Percentiles rank a stretch among this genome's conserved stretches.
phyloP scores from a whole-genome alignment of 805 yeast genomes.

The Metschnikowia baotianmanensis region DNA sequence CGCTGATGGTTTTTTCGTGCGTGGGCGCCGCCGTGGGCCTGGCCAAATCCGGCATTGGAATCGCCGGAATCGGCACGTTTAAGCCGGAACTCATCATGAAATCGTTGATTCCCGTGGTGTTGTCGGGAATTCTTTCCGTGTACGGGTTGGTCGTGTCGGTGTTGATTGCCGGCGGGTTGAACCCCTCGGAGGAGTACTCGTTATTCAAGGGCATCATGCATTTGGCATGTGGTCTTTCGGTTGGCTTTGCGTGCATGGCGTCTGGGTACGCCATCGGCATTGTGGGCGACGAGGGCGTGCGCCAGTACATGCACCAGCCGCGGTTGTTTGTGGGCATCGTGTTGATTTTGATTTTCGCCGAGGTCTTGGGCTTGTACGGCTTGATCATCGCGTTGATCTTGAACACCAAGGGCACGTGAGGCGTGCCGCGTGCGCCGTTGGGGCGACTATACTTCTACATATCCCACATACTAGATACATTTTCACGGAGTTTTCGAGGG shows the following conservation, averaged over 20 bases:
- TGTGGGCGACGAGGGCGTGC: slow-evolving; percentile 91
- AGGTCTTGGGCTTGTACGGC: slow-evolving; percentile 87
- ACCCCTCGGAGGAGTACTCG: slow-evolving; percentile 77
- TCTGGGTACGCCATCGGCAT: slow-evolving; percentile 96
- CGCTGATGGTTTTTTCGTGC: slow-evolving; percentile 86
- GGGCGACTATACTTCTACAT: slow-evolving; percentile 2
- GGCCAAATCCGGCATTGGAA: slow-evolving; percentile 97
- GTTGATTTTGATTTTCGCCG: slow-evolving; percentile 85
- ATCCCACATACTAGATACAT: too few species aligned
- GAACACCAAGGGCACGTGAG: slow-evolving; percentile 69
- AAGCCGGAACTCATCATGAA: slow-evolving; percentile 97
- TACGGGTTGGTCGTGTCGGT: slow-evolving; percentile 97
- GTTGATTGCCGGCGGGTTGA: slow-evolving; percentile 84
- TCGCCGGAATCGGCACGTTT: slow-evolving; percentile 96
- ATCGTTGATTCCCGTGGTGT: slow-evolving; percentile 92
- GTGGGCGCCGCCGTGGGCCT: slow-evolving; percentile 99
- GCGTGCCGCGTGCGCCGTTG: neutral
- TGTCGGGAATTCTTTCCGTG: slow-evolving; percentile 96
- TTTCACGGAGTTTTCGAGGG: too few species aligned
- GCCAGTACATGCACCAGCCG: slow-evolving; percentile 85
- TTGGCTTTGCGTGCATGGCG: slow-evolving; percentile 94
- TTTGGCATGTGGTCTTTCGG: slow-evolving; percentile 91
- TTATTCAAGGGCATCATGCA: slow-evolving; percentile 98
- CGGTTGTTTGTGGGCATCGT: slow-evolving; percentile 87
- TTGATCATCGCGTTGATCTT: slow-evolving; percentile 92